phyloP scores from a whole-genome alignment of 2,329 filamentous ascomycete species.

The Xylaria hypoxylon region DNA sequence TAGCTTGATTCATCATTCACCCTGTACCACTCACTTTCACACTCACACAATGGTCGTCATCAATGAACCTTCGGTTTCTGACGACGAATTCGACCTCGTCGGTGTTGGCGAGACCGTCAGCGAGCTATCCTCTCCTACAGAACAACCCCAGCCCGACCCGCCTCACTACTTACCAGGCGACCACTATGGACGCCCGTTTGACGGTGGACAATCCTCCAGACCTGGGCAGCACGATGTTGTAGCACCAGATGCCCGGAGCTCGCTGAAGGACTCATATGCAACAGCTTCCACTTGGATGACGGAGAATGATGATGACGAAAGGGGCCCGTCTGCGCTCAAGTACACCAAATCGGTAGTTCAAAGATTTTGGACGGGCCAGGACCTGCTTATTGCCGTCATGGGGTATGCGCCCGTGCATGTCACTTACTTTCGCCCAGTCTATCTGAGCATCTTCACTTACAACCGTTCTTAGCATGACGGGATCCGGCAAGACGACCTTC shows the following conservation, averaged over 20 bases:
- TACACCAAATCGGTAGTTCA: constrained; percentile 37
- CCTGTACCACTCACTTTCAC: not conserved
- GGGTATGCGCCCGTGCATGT: constrained; percentile 31
- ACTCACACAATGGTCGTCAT: constrained; percentile 23
- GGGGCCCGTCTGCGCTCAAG: constrained; percentile 19
- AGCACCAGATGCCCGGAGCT: constrained; percentile 2
- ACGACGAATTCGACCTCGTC: constrained; percentile 39
- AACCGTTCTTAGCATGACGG: constrained; percentile 48
- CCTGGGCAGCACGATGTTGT: not conserved
- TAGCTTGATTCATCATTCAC: not conserved
- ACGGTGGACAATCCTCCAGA: constrained; percentile 10
- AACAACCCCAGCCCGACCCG: not conserved
- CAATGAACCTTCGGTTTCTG: constrained; percentile 28
- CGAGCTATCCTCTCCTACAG: constrained; percentile 31
- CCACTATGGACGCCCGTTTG: constrained; percentile 30
- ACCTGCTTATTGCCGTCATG: constrained; percentile 42
- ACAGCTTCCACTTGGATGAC: constrained; percentile 16
- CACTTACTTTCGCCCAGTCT: not conserved
- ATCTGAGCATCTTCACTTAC: constrained; percentile 6
- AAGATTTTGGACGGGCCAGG: constrained; percentile 30
- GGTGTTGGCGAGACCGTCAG: constrained; percentile 33
- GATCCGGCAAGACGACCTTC: constrained; percentile 55
- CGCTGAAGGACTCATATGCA: constrained; percentile 23
- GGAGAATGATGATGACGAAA: not conserved
- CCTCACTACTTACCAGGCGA: constrained; percentile 17